Base-by-base conservation (phyloP, 106 monocot species). In the Ottelia alismoides region DNA sequence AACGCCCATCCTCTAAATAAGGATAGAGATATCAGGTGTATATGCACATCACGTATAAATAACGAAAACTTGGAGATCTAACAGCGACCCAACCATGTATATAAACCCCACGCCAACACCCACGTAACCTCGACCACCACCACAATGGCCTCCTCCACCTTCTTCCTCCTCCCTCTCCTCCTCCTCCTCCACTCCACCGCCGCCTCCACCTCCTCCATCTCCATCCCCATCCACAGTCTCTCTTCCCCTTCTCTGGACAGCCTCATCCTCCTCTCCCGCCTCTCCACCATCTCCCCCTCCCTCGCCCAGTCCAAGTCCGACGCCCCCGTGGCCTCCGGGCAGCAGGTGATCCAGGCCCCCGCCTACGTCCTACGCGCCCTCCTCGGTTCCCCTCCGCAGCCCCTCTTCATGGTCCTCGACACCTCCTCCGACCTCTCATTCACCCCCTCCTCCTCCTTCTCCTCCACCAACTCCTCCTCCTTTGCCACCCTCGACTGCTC, bases 271-370 rank as follows among this genome's bases (percentile, higher is more conserved):
- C 17, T 27, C 78, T 61, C 74, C 2, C 47, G 62, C 28, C 72
- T 83, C 26, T 58, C 83, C 58, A 30, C 70, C 51, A 79, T 63
- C 64, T 69, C 89, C 51, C 54, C 70, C 56, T 72, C 82, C 27
- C 60, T 61, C 19, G 29, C 52, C 45, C 49, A 72, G 18, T 7
- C 61, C 22, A 64, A 61, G 25, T 53, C 75, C 49, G 51, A 49
- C 17, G 72, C 76, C 51, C 96, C 89, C 48, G 31, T 96, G 14
- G 78, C 84, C 66, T 85, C 89, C 47, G 96, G 85, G 49, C 75
- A 76, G 23, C 83, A 80, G 53, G 18, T 83, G 22, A 57, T 73
- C 44, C 72, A 85, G 48, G 58, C 81, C 27, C 56, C 81, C 50
- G 85, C 76, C 71, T 96, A 96, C 71, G 61, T 96, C 32, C 31